phyloP scores from a whole-genome alignment of 2,329 filamentous ascomycete species.

The Fusarium duplospermum region DNA sequence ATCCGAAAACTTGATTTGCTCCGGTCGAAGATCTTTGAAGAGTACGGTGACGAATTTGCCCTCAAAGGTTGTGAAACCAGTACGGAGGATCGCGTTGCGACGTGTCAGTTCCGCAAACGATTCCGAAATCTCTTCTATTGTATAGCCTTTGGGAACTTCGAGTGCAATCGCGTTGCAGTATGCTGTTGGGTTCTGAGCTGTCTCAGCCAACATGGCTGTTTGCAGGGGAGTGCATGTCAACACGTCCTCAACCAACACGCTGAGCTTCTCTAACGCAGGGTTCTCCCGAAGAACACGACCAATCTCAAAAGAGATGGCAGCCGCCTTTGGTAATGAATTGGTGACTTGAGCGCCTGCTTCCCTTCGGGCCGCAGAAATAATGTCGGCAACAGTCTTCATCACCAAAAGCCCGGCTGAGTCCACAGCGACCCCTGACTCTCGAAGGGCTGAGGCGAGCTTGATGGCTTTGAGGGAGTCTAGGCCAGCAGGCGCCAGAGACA shows the following conservation, averaged over 20 bases:
- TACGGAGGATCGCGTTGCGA: constrained; percentile 75
- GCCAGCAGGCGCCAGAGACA: constrained; percentile 64
- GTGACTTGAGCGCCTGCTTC: neutral
- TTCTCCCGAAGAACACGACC: constrained; percentile 30
- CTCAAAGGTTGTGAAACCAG: constrained; percentile 73
- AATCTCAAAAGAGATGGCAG: constrained; percentile 33
- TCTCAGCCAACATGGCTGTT: constrained; percentile 83
- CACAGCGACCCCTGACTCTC: constrained; percentile 65
- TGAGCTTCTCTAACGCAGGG: constrained; percentile 23
- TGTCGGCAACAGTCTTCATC: constrained; percentile 56
- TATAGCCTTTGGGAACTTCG: constrained; percentile 57
- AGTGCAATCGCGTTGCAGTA: constrained; percentile 86
- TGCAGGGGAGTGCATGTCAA: constrained; percentile 79
- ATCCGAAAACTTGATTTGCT: constrained; percentile 57
- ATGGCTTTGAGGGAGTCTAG: constrained; percentile 70
- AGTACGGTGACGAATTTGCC: constrained; percentile 60
- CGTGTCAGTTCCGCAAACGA: constrained; percentile 63
- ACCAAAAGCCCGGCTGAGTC: constrained; percentile 72
- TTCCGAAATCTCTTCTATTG: constrained; percentile 54
- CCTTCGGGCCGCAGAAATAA: constrained; percentile 36
- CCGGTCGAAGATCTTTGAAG: constrained; percentile 63
- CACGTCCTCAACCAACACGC: constrained; percentile 54
- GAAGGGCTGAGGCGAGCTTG: constrained; percentile 70
- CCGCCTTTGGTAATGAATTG: neutral
- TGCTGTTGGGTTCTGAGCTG: constrained; percentile 64